Evolutionary conservation across 208 protist species (phyloP), one percentile per base, ranked within the genome.

Genomic region (Acanthamoeba lenticulata): DNA sequence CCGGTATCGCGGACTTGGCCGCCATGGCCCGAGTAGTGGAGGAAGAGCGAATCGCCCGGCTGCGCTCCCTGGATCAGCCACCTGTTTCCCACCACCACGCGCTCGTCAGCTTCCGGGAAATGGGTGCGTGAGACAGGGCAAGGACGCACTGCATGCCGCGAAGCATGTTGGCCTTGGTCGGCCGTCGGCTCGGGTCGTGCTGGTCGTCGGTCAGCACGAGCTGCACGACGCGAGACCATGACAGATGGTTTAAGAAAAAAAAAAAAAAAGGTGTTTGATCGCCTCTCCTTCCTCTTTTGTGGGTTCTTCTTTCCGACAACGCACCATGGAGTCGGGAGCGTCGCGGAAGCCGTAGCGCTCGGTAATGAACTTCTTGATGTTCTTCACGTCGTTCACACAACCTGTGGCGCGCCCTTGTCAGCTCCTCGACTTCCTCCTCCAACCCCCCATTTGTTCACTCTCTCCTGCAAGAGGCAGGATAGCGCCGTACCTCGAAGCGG

Each of bases 21-120:
- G 21, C 93, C 93, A 45, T 94, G 93, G 34, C 93, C 93, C 2
- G 93, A 94, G 86, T 57, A 94, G 24, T 94, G 93, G 32, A 94
- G 79, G 93, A 94, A 94, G 36, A 94, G 93, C 21, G 69, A 89
- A 40, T 94, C 93, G 42, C 93, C 93, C 2, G 93, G 7, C 7
- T 36, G 49, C 17, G 72, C 93, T 38, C 67, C 86, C 9, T 38
- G 9, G 42, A 94, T 40, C 42, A 94, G 47, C 93, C 93, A 94
- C 60, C 67, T 81, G 17, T n/a, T n/a, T n/a, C n/a, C n/a, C n/a
- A n/a, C n/a, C n/a, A n/a, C n/a, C n/a, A n/a, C n/a, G n/a, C n/a
- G n/a, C n/a, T n/a, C n/a, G n/a, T n/a, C n/a, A n/a, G n/a, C n/a
- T n/a, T n/a, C n/a, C n/a, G n/a, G n/a, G n/a, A n/a, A n/a, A n/a